Conservation (phyloP, 345 rosid species). For the Passiflora organensis region DNA sequence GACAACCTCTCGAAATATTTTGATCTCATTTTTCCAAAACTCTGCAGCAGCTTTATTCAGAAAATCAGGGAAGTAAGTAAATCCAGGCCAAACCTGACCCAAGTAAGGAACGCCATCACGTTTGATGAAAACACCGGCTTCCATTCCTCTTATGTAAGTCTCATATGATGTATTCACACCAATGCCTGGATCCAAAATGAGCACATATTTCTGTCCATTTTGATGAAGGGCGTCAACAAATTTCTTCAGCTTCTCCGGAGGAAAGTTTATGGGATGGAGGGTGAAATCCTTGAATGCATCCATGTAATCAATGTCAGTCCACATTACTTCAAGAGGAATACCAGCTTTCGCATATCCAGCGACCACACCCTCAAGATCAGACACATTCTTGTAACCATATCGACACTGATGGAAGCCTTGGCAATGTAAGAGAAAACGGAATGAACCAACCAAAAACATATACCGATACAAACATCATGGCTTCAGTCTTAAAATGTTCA, state of each 20-base stretch:
- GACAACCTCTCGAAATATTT: constrained; percentile 39
- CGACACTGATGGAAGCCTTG: constrained; percentile 74
- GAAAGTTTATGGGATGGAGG: constrained; percentile 61
- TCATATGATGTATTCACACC: constrained; percentile 44
- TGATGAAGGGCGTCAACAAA: constrained; percentile 47
- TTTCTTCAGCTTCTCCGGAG: constrained; percentile 34
- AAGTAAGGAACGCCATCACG: constrained; percentile 48
- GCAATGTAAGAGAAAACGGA: not conserved
- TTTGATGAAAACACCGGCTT: constrained; percentile 55
- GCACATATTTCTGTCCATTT: constrained; percentile 58
- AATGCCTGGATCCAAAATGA: constrained; percentile 68
- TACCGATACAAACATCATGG: no score
- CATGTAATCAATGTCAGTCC: constrained; percentile 86
- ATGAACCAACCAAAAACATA: not conserved
- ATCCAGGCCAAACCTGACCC: constrained; percentile 72
- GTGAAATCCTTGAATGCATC: constrained; percentile 65
- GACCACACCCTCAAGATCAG: constrained; percentile 52
- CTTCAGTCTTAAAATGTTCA: not conserved
- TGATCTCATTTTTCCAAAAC: constrained; percentile 60
- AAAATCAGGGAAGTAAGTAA: constrained; percentile 64
- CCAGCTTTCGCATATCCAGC: constrained; percentile 59
- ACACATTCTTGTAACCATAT: constrained; percentile 57
- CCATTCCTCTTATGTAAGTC: constrained; percentile 54
- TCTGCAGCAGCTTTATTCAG: constrained; percentile 36
- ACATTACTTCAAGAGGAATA: constrained; percentile 75